Percentiles rank a stretch among this genome's conserved stretches.
phyloP scores from a whole-genome alignment of 2,329 filamentous ascomycete species.

The Myriosclerotinia curreyana region DNA sequence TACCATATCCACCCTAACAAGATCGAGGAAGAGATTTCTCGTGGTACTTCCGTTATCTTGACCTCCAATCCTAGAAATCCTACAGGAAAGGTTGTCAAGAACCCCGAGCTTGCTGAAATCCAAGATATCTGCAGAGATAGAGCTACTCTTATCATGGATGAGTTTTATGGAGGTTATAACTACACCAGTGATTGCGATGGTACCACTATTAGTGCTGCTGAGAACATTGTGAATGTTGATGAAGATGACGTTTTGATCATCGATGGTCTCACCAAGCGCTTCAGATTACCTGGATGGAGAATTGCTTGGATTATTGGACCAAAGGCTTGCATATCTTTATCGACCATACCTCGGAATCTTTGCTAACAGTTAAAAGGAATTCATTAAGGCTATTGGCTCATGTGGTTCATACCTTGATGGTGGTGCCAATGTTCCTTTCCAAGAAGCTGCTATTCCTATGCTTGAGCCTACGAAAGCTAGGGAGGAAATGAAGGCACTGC shows the following conservation, averaged over 20 bases:
- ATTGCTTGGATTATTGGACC: slow-evolving; percentile 95
- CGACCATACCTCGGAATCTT: not conserved
- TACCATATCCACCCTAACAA: slow-evolving; percentile 94
- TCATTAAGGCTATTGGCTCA: slow-evolving; percentile 87
- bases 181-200: slow-evolving; percentile 92
- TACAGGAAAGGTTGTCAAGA: slow-evolving; percentile 81
- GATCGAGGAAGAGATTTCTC: slow-evolving; percentile 85
- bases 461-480: slow-evolving; percentile 80
- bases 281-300: slow-evolving; percentile 92
- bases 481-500: slow-evolving; percentile 83
- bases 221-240: slow-evolving; percentile 87
- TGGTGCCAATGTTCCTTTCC: slow-evolving; percentile 91
- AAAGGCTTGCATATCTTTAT: slow-evolving; percentile 48
- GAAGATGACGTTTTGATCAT: slow-evolving; percentile 91
- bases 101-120: slow-evolving; percentile 82
- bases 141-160: slow-evolving; percentile 89
- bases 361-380: slow-evolving; percentile 53
- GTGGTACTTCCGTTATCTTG: slow-evolving; percentile 82
- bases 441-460: slow-evolving; percentile 90
- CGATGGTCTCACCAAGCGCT: slow-evolving; percentile 93
- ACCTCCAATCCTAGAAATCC: slow-evolving; percentile 96
- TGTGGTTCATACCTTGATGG: slow-evolving; percentile 94
- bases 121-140: slow-evolving; percentile 90
- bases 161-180: slow-evolving; percentile 96
- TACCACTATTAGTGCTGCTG: slow-evolving; percentile 80